phyloP scores from a whole-genome alignment of 257 asterid genomes.

The Ilex asprella region DNA sequence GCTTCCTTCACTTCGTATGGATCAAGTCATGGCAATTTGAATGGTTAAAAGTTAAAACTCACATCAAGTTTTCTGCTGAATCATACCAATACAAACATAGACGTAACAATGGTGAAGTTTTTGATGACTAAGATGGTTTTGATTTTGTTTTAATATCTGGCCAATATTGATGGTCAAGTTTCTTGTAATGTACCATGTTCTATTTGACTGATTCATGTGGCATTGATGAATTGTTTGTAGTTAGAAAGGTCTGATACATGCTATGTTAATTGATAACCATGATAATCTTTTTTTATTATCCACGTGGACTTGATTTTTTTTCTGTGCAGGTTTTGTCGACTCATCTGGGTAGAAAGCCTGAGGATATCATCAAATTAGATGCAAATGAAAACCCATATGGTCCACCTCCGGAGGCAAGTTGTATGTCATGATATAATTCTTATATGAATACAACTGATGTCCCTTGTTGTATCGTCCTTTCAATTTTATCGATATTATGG shows the following conservation, averaged over 20 bases:
- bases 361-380: slow-evolving; percentile 85
- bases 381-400: slow-evolving; percentile 98
- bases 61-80: too few relatives aligned
- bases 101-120: too few relatives aligned
- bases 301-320: slow-evolving; percentile 4
- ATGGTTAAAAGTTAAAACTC: too few relatives aligned
- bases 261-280: too few relatives aligned
- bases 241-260: too few relatives aligned
- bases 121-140: too few relatives aligned
- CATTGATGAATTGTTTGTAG: too few relatives aligned
- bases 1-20: too few relatives aligned
- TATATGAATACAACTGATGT: not conserved
- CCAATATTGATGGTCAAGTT: too few relatives aligned
- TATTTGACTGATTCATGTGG: not conserved
- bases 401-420: slow-evolving; percentile 92
- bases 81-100: too few relatives aligned
- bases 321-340: slow-evolving; percentile 72
- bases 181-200: not conserved
- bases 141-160: too few relatives aligned
- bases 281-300: not conserved
- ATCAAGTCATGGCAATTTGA: too few relatives aligned
- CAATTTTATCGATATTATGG: not conserved
- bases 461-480: not conserved
- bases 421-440: not conserved
- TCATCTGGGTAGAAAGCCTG: slow-evolving; percentile 91